Base-by-base conservation (phyloP, 768 basidiomycete genomes). In the Fomitopsis serialis region DNA sequence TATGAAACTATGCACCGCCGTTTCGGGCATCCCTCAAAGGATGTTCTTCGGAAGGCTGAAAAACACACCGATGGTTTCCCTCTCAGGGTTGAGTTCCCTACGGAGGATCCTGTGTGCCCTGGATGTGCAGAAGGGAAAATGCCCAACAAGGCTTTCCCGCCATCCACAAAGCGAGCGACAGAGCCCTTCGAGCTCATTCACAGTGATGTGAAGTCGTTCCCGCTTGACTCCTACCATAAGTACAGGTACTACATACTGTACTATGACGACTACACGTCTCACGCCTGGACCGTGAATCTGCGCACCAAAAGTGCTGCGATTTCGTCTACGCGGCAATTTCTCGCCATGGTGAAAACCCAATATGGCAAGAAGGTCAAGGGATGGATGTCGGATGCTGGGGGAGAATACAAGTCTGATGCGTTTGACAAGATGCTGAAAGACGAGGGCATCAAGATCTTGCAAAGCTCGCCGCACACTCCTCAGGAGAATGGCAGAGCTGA, bases 401-500 rank as follows among this genome's bases (percentile, higher is more conserved):
- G 19, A 15, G 19, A 40, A 40, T 40, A 40, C 37, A 40, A 40
- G 37, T 51, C 50, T 24, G 50, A 51, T 51, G 50, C 50, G 42
- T 24, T 37, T 21, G 12, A 12, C 8, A 32, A 40, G 37, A 40
- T 40, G 37, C 37, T 52, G 22, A 32, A 43, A 44, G 47, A 48
- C 34, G 21, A 42, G 9, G 36, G 58, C 25, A 56, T 51, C 15
- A 36, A 45, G 23, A 29, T 52, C 9, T 46, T 42, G 13, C 58
- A 56, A 40, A 58, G 53, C 21, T 59, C 61, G 1, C 67, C 63
- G 11, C 54, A 66, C 35, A 65, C 59, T 0, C 68, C 69, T 2
- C 59, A 72, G 35, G 66, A 73, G 54, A 74, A 74, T 54, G 70
- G 74, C 13, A 52, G 74, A 13, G 69, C 73, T 0, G 72, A 77